These are phyloP conservation scores for Heritiera littoralis DNA, from an alignment of 345 rosid species.

Conservation along the genomic window DNA sequence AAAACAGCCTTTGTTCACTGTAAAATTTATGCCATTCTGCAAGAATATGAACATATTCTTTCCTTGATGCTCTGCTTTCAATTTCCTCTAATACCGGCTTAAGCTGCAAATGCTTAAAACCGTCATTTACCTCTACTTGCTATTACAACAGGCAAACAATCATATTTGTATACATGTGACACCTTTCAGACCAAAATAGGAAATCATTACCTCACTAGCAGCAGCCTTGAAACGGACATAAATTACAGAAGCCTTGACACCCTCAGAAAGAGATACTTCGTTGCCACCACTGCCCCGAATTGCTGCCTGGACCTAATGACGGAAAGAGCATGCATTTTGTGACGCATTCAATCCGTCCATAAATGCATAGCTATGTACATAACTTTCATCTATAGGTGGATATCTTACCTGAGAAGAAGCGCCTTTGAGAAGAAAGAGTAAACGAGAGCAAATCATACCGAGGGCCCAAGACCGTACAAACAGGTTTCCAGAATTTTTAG, in stretches of 20 bases:
- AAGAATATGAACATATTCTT: constrained; percentile 81
- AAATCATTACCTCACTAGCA: constrained; percentile 71
- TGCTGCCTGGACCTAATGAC: constrained; percentile 77
- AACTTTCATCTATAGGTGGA: constrained; percentile 14
- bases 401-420: constrained; percentile 81
- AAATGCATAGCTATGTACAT: constrained; percentile 8
- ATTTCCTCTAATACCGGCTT: constrained; percentile 87
- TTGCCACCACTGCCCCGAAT: constrained; percentile 65
- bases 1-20: constrained; percentile 92
- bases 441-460: constrained; percentile 88
- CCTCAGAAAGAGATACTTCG: constrained; percentile 80
- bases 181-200: constrained; percentile 12
- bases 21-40: constrained; percentile 90
- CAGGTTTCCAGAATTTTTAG: neutral
- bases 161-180: neutral
- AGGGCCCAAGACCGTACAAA: constrained; percentile 84
- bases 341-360: constrained; percentile 19
- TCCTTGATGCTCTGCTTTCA: constrained; percentile 90
- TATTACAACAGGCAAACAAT: neutral
- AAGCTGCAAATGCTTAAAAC: constrained; percentile 59
- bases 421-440: constrained; percentile 76
- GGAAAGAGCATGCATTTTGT: constrained; percentile 26
- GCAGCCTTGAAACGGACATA: constrained; percentile 98
- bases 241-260: constrained; percentile 91
- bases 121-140: constrained; percentile 21